Conservation (phyloP, 768 basidiomycete genomes). For the Podaxis sp. region DNA sequence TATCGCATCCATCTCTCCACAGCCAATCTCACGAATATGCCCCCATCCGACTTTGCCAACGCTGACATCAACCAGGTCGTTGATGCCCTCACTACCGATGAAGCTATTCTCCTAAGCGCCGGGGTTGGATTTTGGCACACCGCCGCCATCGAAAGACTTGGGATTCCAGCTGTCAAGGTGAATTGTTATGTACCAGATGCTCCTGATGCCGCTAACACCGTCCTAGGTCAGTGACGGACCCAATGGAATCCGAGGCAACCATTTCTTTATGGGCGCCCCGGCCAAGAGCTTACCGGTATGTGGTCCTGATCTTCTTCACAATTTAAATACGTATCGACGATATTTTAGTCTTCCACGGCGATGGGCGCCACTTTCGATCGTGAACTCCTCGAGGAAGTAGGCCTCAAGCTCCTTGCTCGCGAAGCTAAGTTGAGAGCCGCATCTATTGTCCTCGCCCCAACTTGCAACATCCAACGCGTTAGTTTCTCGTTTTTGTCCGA, state of each 20-base stretch:
- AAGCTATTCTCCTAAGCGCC: conserved; percentile 69
- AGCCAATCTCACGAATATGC: conserved; percentile 37
- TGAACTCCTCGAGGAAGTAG: conserved; percentile 61
- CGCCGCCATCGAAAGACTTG: conserved; percentile 59
- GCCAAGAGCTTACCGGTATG: conserved; percentile 74
- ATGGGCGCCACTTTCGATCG: conserved; percentile 76
- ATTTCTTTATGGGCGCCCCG: conserved; percentile 80
- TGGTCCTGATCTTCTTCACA: conserved; percentile 1
- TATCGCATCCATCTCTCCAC: not conserved
- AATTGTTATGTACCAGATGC: conserved; percentile 1
- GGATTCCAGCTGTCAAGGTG: conserved; percentile 72
- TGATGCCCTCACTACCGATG: conserved; percentile 68
- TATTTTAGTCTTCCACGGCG: conserved; percentile 58
- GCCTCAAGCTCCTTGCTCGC: conserved; percentile 60
- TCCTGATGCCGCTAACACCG: not conserved
- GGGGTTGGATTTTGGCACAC: conserved; percentile 84
- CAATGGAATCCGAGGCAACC: conserved; percentile 72
- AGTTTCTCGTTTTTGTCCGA: conserved; percentile 15
- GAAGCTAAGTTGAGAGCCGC: conserved; percentile 74
- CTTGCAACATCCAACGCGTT: conserved; percentile 83
- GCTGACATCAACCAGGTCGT: conserved; percentile 62
- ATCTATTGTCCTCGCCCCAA: conserved; percentile 73
- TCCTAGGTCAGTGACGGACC: conserved; percentile 77
- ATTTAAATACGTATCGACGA: not conserved
- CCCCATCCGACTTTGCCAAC: conserved; percentile 67